Conservation (phyloP, 176 grass and related monocot genomes). For the Alopecurus myosuroides region DNA sequence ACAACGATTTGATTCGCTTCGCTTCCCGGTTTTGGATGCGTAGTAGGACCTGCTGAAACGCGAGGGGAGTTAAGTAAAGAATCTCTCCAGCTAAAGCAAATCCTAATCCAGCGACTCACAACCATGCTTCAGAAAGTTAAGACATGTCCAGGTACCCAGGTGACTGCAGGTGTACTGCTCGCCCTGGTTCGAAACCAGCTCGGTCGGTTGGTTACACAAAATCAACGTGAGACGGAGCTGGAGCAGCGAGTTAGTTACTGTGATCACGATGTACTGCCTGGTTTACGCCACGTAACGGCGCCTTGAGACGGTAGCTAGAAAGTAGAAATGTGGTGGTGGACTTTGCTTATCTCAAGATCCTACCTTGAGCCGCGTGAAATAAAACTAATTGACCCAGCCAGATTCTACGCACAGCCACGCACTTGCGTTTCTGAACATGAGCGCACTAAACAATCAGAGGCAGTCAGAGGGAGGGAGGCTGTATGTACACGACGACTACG, state of each 20-base stretch:
- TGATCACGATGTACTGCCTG: no score
- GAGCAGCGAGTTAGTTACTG: no score
- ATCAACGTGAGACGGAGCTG: no score
- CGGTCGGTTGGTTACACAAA: no score
- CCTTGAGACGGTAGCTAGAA: not conserved
- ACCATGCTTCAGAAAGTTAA: not conserved
- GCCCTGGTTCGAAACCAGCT: no score
- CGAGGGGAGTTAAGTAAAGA: not conserved
- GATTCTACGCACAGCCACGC: not conserved
- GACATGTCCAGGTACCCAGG: not conserved
- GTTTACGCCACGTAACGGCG: not conserved
- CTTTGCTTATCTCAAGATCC: conserved; percentile 10
- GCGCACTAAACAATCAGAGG: not conserved
- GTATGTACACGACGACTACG: not conserved
- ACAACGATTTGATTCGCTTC: not conserved
- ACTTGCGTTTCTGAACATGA: not conserved
- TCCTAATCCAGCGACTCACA: not conserved
- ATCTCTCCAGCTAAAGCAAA: not conserved
- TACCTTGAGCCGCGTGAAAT: conserved; percentile 5
- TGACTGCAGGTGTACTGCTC: no score
- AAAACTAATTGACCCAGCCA: not conserved
- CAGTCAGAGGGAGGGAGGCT: not conserved
- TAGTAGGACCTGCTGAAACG: not conserved
- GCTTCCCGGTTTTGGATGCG: not conserved
- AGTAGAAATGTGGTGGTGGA: not conserved